A percentile compares a stretch with the other conserved stretches of the same genome.
Conservation (phyloP, 352 stramenopile species). For the Globisporangium abappressorium region DNA sequence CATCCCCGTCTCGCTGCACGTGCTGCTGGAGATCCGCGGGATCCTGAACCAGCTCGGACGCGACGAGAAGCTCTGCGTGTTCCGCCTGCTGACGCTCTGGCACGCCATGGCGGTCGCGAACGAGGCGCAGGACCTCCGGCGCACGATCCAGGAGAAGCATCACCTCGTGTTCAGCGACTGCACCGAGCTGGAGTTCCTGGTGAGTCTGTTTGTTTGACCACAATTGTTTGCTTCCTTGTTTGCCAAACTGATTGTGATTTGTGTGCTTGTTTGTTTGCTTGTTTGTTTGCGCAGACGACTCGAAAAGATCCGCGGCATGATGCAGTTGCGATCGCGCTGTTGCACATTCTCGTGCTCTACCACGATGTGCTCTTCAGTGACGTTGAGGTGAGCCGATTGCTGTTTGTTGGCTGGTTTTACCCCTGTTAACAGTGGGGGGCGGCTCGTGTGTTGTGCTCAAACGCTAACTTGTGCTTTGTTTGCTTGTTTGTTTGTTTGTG, state of each 20-base stretch:
- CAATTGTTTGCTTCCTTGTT: neutral
- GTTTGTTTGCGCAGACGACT: slow-evolving; percentile 25
- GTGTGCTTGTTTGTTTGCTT: neutral
- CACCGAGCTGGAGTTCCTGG: slow-evolving; percentile 61
- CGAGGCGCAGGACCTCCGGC: slow-evolving; percentile 30
- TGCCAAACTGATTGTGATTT: no score
- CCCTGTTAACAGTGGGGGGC: neutral
- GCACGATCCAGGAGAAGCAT: slow-evolving; percentile 53
- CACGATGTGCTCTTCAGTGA: slow-evolving; percentile 70
- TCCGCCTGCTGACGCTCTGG: slow-evolving; percentile 59
- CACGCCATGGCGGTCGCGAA: slow-evolving; percentile 40
- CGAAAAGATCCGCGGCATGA: slow-evolving; percentile 42
- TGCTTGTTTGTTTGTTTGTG: neutral
- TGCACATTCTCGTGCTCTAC: slow-evolving; percentile 61
- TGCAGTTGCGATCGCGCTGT: slow-evolving; percentile 38
- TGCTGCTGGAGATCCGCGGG: slow-evolving; percentile 38
- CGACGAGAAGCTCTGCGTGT: slow-evolving; percentile 49
- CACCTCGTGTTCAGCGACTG: slow-evolving; percentile 57
- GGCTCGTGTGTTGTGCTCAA: neutral
- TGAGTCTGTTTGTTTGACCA: slow-evolving; percentile 16
- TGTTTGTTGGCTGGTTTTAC: neutral
- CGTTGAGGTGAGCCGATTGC: slow-evolving; percentile 39
- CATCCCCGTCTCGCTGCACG: slow-evolving; percentile 38
- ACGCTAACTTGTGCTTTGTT: neutral
- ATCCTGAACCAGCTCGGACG: slow-evolving; percentile 45